Conservation (phyloP, 1,284 basidiomycete genomes). For the Pisolithus thermaeus region DNA sequence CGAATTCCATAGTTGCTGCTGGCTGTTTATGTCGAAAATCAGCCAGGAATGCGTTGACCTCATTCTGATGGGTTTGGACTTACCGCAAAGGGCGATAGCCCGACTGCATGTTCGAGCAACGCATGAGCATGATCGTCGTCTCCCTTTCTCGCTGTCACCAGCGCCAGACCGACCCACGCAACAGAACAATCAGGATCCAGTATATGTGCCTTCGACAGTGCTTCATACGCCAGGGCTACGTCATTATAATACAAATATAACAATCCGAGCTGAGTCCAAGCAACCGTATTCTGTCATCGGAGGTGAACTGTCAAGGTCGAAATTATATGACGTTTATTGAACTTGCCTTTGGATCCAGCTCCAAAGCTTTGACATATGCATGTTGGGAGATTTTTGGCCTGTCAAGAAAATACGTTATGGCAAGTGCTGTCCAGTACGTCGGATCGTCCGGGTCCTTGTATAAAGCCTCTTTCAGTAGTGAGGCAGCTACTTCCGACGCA, state of each 20-base stretch:
- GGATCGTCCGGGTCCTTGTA: slow-evolving; percentile 72
- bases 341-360: slow-evolving; percentile 73
- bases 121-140: slow-evolving; percentile 60
- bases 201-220: slow-evolving; percentile 84
- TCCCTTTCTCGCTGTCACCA: slow-evolving; percentile 69
- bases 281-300: slow-evolving; percentile 55
- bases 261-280: slow-evolving; percentile 90
- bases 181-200: slow-evolving; percentile 86
- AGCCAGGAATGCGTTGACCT: slow-evolving; percentile 1
- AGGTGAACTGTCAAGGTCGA: slow-evolving; percentile 7
- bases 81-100: slow-evolving; percentile 66
- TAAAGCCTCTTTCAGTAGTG: slow-evolving; percentile 71
- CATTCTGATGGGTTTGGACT: slow-evolving; percentile 25
- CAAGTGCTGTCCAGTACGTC: slow-evolving; percentile 79
- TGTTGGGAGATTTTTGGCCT: slow-evolving; percentile 81
- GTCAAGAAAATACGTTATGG: slow-evolving; percentile 65
- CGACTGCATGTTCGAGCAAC: slow-evolving; percentile 81
- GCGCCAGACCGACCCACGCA: slow-evolving; percentile 93
- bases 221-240: slow-evolving; percentile 79
- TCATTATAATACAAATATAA: slow-evolving; percentile 86
- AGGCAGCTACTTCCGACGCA: slow-evolving; percentile 49
- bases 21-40: slow-evolving; percentile 56
- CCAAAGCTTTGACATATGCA: slow-evolving; percentile 86
- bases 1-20: slow-evolving; percentile 80
- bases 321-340: neutral